Conservation (phyloP, 768 basidiomycete genomes). For the Tylopilus sp. region DNA sequence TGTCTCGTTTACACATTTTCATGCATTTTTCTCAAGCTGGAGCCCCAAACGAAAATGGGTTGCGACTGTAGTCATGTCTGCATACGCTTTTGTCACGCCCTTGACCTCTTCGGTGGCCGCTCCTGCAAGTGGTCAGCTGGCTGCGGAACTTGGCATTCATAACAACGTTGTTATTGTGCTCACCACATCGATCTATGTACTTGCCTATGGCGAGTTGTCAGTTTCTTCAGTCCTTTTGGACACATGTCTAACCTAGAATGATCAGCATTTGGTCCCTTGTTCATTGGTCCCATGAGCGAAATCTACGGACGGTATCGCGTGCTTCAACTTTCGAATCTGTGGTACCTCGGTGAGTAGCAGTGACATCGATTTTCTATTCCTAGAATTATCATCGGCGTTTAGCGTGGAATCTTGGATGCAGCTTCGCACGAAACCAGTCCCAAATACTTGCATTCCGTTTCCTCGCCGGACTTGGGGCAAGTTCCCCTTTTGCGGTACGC, state of each 20-base stretch:
- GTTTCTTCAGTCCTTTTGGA: background rate
- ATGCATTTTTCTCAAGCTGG: slow-evolving; percentile 43
- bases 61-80: slow-evolving; percentile 58
- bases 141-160: slow-evolving; percentile 51
- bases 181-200: slow-evolving; percentile 56
- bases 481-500: slow-evolving; percentile 55
- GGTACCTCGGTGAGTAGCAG: slow-evolving; percentile 50
- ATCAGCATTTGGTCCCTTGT: slow-evolving; percentile 31
- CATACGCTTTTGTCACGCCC: slow-evolving; percentile 65
- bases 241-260: background rate
- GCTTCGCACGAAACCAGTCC: slow-evolving; percentile 55
- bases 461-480: slow-evolving; percentile 67
- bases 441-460: slow-evolving; percentile 69
- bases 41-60: slow-evolving; percentile 57
- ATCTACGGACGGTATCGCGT: slow-evolving; percentile 65
- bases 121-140: slow-evolving; percentile 55
- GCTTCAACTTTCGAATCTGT: slow-evolving; percentile 60
- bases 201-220: slow-evolving; percentile 54
- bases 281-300: slow-evolving; percentile 64
- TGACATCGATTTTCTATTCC: background rate
- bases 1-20: background rate
- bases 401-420: slow-evolving; percentile 63
- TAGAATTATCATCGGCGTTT: slow-evolving; percentile 7
- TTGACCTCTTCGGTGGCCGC: slow-evolving; percentile 75
- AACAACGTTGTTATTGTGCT: slow-evolving; percentile 48